Conservation (phyloP, 1,139 yeast species). For the Lodderomyces jiufengensis region DNA sequence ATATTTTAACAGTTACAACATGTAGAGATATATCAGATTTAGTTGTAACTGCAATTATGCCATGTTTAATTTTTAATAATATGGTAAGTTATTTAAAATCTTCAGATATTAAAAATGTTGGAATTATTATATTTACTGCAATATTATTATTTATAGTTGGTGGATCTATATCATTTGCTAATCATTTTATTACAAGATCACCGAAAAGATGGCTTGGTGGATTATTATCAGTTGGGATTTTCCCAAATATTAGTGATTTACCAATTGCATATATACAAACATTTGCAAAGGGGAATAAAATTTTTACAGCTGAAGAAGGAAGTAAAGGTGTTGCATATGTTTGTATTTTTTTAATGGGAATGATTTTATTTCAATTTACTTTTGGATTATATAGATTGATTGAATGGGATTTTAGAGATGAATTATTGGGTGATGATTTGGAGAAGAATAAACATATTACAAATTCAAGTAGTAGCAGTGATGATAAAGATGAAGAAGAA, state of each 20-base stretch:
- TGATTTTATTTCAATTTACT: conserved; percentile 68
- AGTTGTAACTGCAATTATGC: conserved; percentile 69
- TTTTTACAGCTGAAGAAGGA: conserved; percentile 57
- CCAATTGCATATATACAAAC: conserved; percentile 90
- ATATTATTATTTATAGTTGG: conserved; percentile 41
- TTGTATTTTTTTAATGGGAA: conserved; percentile 72
- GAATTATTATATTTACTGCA: conserved; percentile 62
- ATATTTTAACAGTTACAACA: conserved; percentile 70
- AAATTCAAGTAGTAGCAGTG: conserved; percentile 1
- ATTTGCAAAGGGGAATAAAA: conserved; percentile 58
- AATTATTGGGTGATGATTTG: conserved; percentile 9
- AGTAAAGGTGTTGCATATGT: conserved; percentile 83
- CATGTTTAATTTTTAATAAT: conserved; percentile 75
- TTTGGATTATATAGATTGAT: conserved; percentile 70
- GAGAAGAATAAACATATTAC: conserved; percentile 3
- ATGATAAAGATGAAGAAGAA: conserved; percentile 6
- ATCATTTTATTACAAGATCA: conserved; percentile 36
- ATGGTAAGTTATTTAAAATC: conserved; percentile 68
- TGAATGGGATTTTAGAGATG: conserved; percentile 61
- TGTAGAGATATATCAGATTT: conserved; percentile 70
- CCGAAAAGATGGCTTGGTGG: conserved; percentile 86
- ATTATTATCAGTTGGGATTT: conserved; percentile 57
- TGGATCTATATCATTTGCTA: conserved; percentile 30
- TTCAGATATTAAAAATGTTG: conserved; percentile 69
- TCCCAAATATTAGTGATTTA: conserved; percentile 73